Evolutionary conservation across 1,139 yeast genomes (phyloP), one percentile per base, ranked within the genome.

Genomic region (Spencermartinsiella ligniputridi): DNA sequence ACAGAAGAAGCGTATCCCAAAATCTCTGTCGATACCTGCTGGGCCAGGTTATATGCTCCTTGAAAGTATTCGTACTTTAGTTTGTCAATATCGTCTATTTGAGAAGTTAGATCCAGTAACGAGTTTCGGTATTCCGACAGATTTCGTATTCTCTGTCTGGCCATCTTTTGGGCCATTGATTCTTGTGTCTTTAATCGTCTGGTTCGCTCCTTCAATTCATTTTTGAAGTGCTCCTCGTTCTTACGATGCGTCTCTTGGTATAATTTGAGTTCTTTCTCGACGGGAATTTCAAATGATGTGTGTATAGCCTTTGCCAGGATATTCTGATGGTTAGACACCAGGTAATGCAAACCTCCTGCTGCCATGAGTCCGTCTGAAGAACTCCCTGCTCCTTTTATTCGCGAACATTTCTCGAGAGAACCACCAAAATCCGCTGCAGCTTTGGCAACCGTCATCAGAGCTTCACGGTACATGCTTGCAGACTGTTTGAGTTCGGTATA

Each of bases 291-390:
- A 55, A 86, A 79, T 35, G 75, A 71, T 9, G 69, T 60, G 18
- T 69, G 66, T 2, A 87, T 63, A 41, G 81, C 67, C 43, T 79
- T 70, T 19, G 88, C 76, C 51, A 88, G 70, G 6, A 88, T 78
- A 50, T 81, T 81, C 52, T 84, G 83, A 57, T 86, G 94, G 60
- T 86, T 86, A 0, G 94, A 81, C 15, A 86, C 75, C 41, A 88
- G 71, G 56, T 78, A 82, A 55, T 87, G 92, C 47, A 88, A 66
- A 1, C 95, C 95, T 35, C 89, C 85, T 0, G 92, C 87, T 39
- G 81, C 76, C 53, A 79, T 67, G 15, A 87, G 63, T 3, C 89
- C 88, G 53, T 83, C 84, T 1, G 82, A 75, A 0, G 82, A 78
- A 19, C 67, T 65, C 13, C 78, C 83, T 25, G 80, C 72, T 29